Evolutionary conservation across 352 stramenopile genomes (phyloP).

Genomic region (Phytopythium boreale): DNA sequence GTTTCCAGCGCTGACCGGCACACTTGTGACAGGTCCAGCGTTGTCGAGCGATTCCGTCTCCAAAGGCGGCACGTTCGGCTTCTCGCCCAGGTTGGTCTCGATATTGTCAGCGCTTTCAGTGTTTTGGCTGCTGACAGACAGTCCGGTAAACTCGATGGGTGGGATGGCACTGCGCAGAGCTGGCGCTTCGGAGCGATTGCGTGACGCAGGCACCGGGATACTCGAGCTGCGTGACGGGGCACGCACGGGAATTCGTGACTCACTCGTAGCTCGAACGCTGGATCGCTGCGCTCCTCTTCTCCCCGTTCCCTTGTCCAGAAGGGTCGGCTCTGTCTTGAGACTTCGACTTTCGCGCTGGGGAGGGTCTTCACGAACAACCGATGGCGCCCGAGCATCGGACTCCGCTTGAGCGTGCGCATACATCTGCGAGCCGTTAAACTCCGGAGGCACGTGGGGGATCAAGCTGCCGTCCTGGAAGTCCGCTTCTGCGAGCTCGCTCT

Average conservation of each 20-base stretch:
- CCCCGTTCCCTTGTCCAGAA: too few relatives aligned
- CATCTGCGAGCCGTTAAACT: conserved; percentile 8
- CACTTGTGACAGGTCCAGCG: not conserved
- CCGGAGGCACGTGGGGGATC: not conserved
- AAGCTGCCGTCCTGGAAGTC: not conserved
- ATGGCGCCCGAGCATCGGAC: not conserved
- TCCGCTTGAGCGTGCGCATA: not conserved
- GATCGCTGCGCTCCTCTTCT: not conserved
- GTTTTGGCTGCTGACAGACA: not conserved
- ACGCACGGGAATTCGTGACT: not conserved
- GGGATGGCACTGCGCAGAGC: not conserved
- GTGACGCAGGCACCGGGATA: not conserved
- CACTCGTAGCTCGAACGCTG: not conserved
- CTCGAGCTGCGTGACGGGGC: not conserved
- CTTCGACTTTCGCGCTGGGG: not conserved
- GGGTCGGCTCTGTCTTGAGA: not conserved
- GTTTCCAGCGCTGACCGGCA: not conserved
- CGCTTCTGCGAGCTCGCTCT: not conserved
- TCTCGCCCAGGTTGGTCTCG: not conserved
- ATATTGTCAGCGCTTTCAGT: not conserved
- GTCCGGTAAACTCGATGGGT: not conserved
- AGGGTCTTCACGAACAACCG: not conserved
- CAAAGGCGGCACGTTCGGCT: not conserved
- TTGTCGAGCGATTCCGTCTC: not conserved
- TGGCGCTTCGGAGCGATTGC: not conserved